Base-by-base conservation (phyloP, 78 protist species). In the Chrysochromulina parva region DNA sequence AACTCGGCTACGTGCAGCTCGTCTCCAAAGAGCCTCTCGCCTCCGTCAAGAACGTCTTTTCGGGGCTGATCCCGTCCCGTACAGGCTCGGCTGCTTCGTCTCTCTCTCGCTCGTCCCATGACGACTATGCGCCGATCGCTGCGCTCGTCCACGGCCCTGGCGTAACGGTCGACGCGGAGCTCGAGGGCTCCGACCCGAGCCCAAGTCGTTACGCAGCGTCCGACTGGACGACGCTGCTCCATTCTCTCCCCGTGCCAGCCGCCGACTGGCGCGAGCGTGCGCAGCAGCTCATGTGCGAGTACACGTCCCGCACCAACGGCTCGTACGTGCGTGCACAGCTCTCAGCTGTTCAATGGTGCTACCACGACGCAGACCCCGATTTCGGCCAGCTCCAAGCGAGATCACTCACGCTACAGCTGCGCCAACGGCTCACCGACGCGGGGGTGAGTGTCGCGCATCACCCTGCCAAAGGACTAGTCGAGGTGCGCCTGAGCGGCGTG, bases 331-430 rank as follows among this genome's bases (percentile, higher is more conserved):
- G n/a, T 1, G 47, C 57, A 57, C 84, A 74, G n/a, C n/a, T 50
- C 57, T 50, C 57, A 5, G 84, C 55, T 19, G 84, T 28, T 4
- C 13, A 5, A 4, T 74, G 84, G 84, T 74, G 84, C 55, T 74
- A 74, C 55, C 84, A 74, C 55, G 47, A 74, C n/a, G 84, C 84
- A 0, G 84, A 74, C 58, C 84, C 84, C 57, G 84, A 74, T 57
- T 74, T 24, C n/a, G 84, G 84, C 57, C 84, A 57, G 10, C 50
- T 50, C 84, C 84, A 74, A n/a, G 84, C 19, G 57, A n/a, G 50
- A 52, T 47, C 28, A 47, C 24, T 38, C n/a, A 38, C 82, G 54
- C 24, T 1, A 17, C 19, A 17, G 24, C 54, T 38, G n/a, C 10
- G 3, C 54, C 54, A 28, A 26, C 50, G 48, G 55, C 82, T 38